phyloP scores from a whole-genome alignment of 2,329 filamentous ascomycete genomes.

The Xylaria sp. region DNA sequence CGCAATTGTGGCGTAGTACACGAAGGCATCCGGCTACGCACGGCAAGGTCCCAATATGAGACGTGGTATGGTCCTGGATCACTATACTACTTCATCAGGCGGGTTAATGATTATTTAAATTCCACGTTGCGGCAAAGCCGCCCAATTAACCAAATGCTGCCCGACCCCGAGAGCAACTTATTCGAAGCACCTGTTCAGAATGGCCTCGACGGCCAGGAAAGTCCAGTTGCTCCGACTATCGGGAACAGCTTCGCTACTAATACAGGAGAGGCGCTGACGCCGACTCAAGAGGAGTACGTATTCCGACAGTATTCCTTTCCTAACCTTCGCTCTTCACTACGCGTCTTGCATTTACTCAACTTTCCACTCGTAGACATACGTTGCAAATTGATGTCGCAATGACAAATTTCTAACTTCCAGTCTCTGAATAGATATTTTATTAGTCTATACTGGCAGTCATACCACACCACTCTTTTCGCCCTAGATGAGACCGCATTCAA shows the following conservation, averaged over 20 bases:
- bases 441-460: slow-evolving; percentile 59
- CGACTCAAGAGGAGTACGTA: slow-evolving; percentile 56
- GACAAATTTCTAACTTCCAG: background rate
- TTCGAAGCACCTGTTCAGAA: slow-evolving; percentile 26
- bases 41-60: slow-evolving; percentile 48
- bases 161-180: slow-evolving; percentile 39
- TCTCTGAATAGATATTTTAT: slow-evolving; percentile 48
- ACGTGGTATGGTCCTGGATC: slow-evolving; percentile 57
- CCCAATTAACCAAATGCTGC: slow-evolving; percentile 45
- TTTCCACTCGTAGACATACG: background rate
- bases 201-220: slow-evolving; percentile 12
- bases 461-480: slow-evolving; percentile 55
- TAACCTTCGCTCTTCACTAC: background rate
- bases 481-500: slow-evolving; percentile 58
- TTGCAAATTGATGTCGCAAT: background rate
- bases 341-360: background rate
- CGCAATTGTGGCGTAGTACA: background rate
- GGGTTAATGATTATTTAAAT: slow-evolving; percentile 51
- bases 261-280: slow-evolving; percentile 47
- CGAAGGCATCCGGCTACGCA: slow-evolving; percentile 48
- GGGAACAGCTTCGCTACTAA: slow-evolving; percentile 4
- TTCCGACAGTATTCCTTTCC: background rate
- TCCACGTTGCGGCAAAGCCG: slow-evolving; percentile 47
- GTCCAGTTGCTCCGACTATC: background rate
- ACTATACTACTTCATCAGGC: slow-evolving; percentile 54